These are phyloP conservation scores for Astragalus glycyphyllos DNA, from an alignment of 306 rosid species.

Conservation along the genomic window DNA sequence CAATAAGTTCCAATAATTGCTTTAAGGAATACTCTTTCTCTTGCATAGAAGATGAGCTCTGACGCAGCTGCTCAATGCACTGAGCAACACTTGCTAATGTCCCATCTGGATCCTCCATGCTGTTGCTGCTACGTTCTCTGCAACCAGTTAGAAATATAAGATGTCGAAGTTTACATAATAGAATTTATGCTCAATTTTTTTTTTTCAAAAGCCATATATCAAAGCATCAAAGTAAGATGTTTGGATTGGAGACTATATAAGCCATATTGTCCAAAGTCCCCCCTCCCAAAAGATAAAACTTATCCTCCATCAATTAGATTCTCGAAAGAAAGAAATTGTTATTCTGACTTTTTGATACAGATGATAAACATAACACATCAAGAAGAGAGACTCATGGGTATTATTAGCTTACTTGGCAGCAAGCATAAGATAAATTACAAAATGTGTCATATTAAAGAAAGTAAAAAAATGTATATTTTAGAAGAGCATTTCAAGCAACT, in stretches of 20 bases:
- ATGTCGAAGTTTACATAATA: constrained; percentile 11
- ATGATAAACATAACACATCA: constrained; percentile 18
- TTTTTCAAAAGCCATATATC: constrained; percentile 26
- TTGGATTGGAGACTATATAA: constrained; percentile 18
- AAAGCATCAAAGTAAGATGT: constrained; percentile 36
- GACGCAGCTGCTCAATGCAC: constrained; percentile 96
- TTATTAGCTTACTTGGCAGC: constrained; percentile 27
- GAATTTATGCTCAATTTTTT: constrained; percentile 36
- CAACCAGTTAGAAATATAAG: constrained; percentile 45
- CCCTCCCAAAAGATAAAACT: too few species aligned
- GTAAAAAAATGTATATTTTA: constrained; percentile 18
- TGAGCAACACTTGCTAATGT: constrained; percentile 98
- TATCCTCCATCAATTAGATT: constrained; percentile 19
- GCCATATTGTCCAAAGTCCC: constrained; percentile 18
- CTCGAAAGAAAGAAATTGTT: not conserved
- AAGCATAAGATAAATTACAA: constrained; percentile 34
- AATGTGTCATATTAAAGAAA: constrained; percentile 30
- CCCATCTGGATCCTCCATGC: constrained; percentile 99
- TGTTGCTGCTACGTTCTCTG: constrained; percentile 86
- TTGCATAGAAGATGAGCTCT: constrained; percentile 72
- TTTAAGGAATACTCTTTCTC: constrained; percentile 88
- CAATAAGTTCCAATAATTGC: constrained; percentile 86
- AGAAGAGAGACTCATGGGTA: not conserved
- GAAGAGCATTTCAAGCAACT: constrained; percentile 43
- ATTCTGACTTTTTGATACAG: constrained; percentile 11